These are phyloP conservation scores for Pascua guehoae DNA, from an alignment of 1,284 basidiomycete genomes.

Conservation along the genomic window DNA sequence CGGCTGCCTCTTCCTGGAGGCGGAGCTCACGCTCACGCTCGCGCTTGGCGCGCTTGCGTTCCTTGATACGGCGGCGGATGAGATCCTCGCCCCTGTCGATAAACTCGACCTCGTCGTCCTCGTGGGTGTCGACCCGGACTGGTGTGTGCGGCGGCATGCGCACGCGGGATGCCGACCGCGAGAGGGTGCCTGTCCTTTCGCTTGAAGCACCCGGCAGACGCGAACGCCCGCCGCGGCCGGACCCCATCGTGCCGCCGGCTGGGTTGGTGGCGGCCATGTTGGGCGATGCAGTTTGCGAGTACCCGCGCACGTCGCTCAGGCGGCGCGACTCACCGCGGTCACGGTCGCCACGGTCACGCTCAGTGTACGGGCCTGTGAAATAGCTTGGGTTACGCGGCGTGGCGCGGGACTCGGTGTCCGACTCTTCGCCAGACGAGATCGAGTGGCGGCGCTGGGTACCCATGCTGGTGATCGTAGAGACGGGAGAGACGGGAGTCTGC, in stretches of 20 bases:
- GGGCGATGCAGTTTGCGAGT: no score
- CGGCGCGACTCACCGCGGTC: slow-evolving; percentile 1
- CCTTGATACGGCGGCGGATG: slow-evolving; percentile 54
- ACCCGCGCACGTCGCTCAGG: slow-evolving; percentile 6
- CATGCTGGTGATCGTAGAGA: no score
- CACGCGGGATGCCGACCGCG: slow-evolving; percentile 14
- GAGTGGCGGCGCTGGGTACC: background rate
- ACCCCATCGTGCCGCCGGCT: background rate
- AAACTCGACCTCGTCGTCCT: slow-evolving; percentile 53
- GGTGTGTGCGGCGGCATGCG: slow-evolving; percentile 3
- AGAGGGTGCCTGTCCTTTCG: slow-evolving; percentile 1
- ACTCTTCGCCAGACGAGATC: slow-evolving; percentile 1
- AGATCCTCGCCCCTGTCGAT: slow-evolving; percentile 57
- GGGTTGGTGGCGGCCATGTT: no score
- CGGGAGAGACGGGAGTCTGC: no score
- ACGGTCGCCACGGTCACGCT: no score
- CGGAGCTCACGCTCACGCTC: slow-evolving; percentile 27
- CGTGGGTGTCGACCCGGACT: slow-evolving; percentile 16
- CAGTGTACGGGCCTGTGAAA: slow-evolving; percentile 3
- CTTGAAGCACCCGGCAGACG: background rate
- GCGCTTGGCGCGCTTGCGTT: slow-evolving; percentile 49
- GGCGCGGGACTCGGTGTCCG: slow-evolving; percentile 2
- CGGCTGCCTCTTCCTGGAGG: slow-evolving; percentile 21
- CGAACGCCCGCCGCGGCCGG: slow-evolving; percentile 1
- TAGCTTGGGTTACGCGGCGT: slow-evolving; percentile 13